Evolutionary conservation across 2,329 filamentous ascomycete species (phyloP).

Genomic region (Aureobasidium pullulans): DNA sequence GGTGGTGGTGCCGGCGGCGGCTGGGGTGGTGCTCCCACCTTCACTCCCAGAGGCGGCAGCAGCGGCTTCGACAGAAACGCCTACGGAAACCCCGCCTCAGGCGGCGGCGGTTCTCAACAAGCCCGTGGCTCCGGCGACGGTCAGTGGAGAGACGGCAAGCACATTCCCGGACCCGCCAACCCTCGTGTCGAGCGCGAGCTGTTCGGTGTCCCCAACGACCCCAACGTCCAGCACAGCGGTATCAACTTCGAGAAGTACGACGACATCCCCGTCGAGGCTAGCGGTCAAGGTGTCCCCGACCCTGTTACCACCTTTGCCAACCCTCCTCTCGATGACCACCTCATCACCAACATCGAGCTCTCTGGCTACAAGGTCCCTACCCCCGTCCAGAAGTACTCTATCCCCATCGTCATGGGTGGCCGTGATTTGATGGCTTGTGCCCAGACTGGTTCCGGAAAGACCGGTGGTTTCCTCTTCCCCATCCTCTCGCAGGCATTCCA

Average conservation of each 20-base stretch:
- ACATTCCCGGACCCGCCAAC: slow-evolving; percentile 83
- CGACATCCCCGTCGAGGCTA: slow-evolving; percentile 97
- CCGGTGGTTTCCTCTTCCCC: slow-evolving; percentile 97
- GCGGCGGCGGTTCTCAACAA: slow-evolving; percentile 39
- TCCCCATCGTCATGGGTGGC: slow-evolving; percentile 95
- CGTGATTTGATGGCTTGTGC: slow-evolving; percentile 99
- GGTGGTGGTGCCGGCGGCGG: slow-evolving; percentile 39
- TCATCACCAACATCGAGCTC: slow-evolving; percentile 86
- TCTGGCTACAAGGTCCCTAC: slow-evolving; percentile 94
- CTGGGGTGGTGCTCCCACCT: slow-evolving; percentile 45
- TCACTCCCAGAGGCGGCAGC: slow-evolving; percentile 43
- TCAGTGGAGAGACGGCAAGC: slow-evolving; percentile 94
- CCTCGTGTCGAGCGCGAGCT: slow-evolving; percentile 88
- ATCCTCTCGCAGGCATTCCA: slow-evolving; percentile 97
- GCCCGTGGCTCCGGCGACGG: slow-evolving; percentile 86
- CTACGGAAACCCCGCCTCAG: slow-evolving; percentile 52
- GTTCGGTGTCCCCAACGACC: slow-evolving; percentile 84
- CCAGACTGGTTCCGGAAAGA: slow-evolving; percentile 99
- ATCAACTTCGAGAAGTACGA: slow-evolving; percentile 99
- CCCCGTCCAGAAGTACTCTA: slow-evolving; percentile 98
- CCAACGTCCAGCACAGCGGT: slow-evolving; percentile 90
- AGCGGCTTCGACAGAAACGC: slow-evolving; percentile 54
- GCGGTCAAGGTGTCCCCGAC: slow-evolving; percentile 86
- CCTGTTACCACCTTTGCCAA: slow-evolving; percentile 85
- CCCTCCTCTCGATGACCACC: slow-evolving; percentile 89